Evolutionary conservation across 2,329 filamentous ascomycete species (phyloP).

Genomic region (Fusarium liriodendri): DNA sequence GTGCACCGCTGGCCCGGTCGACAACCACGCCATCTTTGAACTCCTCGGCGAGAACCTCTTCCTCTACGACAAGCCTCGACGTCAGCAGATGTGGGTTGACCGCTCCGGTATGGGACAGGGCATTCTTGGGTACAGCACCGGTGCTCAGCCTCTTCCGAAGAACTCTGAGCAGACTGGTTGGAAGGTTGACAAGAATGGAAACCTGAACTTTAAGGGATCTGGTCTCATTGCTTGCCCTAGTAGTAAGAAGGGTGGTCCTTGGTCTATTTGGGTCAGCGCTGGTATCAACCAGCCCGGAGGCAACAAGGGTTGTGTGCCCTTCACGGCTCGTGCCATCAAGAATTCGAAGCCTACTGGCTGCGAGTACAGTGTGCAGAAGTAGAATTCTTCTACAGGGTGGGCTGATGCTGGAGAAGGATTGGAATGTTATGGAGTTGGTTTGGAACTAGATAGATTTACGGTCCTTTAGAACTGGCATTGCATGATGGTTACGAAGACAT

Average conservation of each 20-base stretch:
- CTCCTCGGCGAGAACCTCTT: slow-evolving; percentile 58
- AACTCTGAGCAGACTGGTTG: slow-evolving; percentile 62
- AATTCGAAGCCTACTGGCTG: not conserved
- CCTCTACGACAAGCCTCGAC: slow-evolving; percentile 54
- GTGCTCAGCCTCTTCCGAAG: slow-evolving; percentile 50
- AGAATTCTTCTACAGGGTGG: not conserved
- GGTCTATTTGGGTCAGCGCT: not conserved
- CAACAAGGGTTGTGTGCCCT: not conserved
- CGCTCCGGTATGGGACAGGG: slow-evolving; percentile 70
- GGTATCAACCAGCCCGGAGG: not conserved
- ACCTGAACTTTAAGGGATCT: slow-evolving; percentile 49
- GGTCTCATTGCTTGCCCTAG: not conserved
- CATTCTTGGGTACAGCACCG: slow-evolving; percentile 63
- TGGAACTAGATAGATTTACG: not conserved
- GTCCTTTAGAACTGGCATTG: not conserved
- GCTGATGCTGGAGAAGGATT: not conserved
- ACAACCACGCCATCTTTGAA: slow-evolving; percentile 61
- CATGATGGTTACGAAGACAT: not conserved
- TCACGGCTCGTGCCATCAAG: not conserved
- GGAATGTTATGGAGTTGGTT: not conserved
- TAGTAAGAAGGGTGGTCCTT: not conserved
- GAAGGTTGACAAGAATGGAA: slow-evolving; percentile 53
- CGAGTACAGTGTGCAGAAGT: not conserved
- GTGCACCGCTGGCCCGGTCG: slow-evolving; percentile 55
- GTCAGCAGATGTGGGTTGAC: slow-evolving; percentile 65